These are phyloP conservation scores for Solanum phureja DNA, from an alignment of 257 asterid species.

Conservation along the genomic window DNA sequence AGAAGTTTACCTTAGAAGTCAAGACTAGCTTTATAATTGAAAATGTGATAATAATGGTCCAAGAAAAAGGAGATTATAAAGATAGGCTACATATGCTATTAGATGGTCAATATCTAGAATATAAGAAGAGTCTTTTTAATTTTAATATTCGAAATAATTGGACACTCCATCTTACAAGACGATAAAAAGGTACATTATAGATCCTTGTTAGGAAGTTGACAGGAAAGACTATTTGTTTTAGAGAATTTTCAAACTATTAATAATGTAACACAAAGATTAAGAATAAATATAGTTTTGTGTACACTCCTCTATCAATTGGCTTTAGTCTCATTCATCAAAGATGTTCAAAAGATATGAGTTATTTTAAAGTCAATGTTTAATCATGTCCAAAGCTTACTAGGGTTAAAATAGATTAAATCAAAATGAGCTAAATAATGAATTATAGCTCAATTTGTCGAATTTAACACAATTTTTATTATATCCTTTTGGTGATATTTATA, in stretches of 20 bases:
- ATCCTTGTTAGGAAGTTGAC: neutral
- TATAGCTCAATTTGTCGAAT: neutral
- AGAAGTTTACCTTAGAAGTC: neutral
- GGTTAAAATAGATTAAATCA: neutral
- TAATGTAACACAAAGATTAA: neutral
- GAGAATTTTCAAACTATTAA: neutral
- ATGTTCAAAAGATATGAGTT: neutral
- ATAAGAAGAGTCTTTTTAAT: neutral
- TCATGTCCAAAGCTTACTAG: neutral
- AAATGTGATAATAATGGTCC: neutral
- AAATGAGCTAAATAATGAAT: too few species aligned
- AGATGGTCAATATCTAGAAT: constrained; percentile 13
- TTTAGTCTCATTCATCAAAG: neutral
- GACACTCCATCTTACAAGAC: neutral
- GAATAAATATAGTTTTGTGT: neutral
- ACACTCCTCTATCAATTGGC: neutral
- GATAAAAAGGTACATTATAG: neutral
- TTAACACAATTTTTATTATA: neutral
- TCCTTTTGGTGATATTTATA: too few species aligned
- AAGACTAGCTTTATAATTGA: neutral
- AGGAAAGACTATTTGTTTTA: neutral
- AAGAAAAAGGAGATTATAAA: neutral
- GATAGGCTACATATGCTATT: neutral
- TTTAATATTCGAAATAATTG: neutral
- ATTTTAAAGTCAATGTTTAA: neutral